Evolutionary conservation across 805 yeast genomes (phyloP).

Genomic region (Schwanniomyces polymorphus): DNA sequence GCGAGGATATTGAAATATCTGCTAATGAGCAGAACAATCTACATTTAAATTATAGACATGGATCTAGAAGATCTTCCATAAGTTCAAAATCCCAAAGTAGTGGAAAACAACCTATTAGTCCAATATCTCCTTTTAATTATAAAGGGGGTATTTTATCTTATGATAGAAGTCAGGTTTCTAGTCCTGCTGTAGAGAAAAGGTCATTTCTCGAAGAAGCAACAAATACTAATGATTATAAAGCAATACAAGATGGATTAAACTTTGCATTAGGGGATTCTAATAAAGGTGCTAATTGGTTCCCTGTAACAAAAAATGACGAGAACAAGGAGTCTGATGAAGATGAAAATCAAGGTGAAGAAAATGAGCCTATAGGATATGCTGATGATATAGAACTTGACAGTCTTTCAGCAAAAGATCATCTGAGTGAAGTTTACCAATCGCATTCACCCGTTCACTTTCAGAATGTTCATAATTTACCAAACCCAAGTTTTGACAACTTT

Average conservation of each 20-base stretch:
- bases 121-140: not conserved
- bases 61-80: not conserved
- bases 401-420: not conserved
- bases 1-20: not conserved
- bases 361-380: not conserved
- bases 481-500: not conserved
- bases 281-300: constrained; percentile 30
- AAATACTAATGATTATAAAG: constrained; percentile 27
- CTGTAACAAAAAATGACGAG: constrained; percentile 8
- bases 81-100: not conserved
- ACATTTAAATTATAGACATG: not conserved
- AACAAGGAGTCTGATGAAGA: too few species aligned
- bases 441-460: not conserved
- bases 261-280: constrained; percentile 32
- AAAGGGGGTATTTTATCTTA: not conserved
- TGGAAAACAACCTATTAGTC: not conserved
- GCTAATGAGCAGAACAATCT: not conserved
- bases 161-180: not conserved
- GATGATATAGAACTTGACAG: not conserved
- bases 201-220: constrained; percentile 25
- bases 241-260: constrained; percentile 30
- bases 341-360: not conserved
- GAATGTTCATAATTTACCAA: not conserved
- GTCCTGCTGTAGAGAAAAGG: not conserved
- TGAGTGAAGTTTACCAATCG: not conserved